Base-by-base conservation (phyloP, 2,329 filamentous ascomycete species). In the Colletotrichum salicis region DNA sequence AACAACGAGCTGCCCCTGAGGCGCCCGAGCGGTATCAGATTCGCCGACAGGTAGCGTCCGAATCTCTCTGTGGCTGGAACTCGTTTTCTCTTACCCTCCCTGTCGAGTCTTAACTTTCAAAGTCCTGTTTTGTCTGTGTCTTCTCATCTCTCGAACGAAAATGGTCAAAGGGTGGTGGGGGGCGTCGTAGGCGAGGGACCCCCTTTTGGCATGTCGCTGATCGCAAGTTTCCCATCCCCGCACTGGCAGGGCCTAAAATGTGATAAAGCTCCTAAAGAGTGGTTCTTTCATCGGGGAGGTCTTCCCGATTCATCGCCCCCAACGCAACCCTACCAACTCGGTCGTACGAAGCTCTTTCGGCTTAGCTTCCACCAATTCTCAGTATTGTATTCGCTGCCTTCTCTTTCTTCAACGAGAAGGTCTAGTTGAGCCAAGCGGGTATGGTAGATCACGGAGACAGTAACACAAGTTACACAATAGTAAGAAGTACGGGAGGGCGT, bases 241-340 rank as follows among this genome's bases (percentile, higher is more conserved):
- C 68, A 62, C 37, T 62, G 68, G 55, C 69, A 63, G 64, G 64
- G 33, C 45, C n/a, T n/a, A 29, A 22, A 52, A 35, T 24, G 19
- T 31, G 41, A 61, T 61, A 61, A 48, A 13, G 11, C 24, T 48
- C 5, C 24, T 48, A 19, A 48, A 22, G 24, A n/a, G 58, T 15
- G 37, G 29, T 64, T 24, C 35, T 55, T 37, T 55, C 45, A 35
- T 24, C 59, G 59, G 54, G 64, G 48, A 69, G 58, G 12, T 71
- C 52, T 51, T 41, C 65, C 64, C 45, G 41, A 62, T 63, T 52
- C 68, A 52, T 48, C 10, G 24, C 65, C 69, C 54, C 59, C 65
- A 64, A 27, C 45, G 31, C 64, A 55, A 58, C 19, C 41, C 52
- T 54, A 33, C 54, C 64, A 61, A 57, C 8, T 24, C n/a, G 57